Percentiles rank a stretch among this genome's conserved stretches.
These are phyloP conservation scores for Solanum aculeatissimum DNA, from an alignment of 305 asterid genomes.

Conservation along the genomic window DNA sequence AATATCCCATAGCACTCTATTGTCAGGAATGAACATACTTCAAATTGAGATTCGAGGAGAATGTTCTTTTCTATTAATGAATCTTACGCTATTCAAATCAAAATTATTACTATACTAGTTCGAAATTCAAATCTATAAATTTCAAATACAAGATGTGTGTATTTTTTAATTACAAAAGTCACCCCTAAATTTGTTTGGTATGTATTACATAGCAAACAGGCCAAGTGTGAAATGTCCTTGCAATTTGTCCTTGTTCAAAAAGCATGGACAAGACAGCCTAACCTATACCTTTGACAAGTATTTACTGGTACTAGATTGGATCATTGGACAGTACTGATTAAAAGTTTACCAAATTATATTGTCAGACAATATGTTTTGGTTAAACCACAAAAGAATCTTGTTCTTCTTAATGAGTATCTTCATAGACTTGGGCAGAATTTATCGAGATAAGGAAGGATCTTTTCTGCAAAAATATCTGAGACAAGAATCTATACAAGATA, in stretches of 20 bases:
- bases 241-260: neutral
- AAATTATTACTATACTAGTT: neutral
- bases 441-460: neutral
- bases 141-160: neutral
- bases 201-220: too few species aligned
- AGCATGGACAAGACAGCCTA: neutral
- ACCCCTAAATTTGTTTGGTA: neutral
- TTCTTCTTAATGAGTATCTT: neutral
- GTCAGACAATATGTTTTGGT: neutral
- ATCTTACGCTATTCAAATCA: accelerated
- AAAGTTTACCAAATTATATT: neutral
- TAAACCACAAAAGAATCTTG: neutral
- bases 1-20: neutral
- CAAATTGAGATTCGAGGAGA: neutral
- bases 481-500: neutral
- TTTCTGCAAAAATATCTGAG: neutral
- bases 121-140: neutral
- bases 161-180: too few species aligned
- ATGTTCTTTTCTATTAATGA: neutral
- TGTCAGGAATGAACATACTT: neutral
- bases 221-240: neutral
- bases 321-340: neutral
- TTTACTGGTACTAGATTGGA: neutral
- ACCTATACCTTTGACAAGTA: neutral
- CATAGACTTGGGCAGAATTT: neutral